A percentile compares a stretch with the other conserved stretches of the same genome.
phyloP scores from a whole-genome alignment of 1,139 yeast genomes.

The Yamadazyma siamensis region DNA sequence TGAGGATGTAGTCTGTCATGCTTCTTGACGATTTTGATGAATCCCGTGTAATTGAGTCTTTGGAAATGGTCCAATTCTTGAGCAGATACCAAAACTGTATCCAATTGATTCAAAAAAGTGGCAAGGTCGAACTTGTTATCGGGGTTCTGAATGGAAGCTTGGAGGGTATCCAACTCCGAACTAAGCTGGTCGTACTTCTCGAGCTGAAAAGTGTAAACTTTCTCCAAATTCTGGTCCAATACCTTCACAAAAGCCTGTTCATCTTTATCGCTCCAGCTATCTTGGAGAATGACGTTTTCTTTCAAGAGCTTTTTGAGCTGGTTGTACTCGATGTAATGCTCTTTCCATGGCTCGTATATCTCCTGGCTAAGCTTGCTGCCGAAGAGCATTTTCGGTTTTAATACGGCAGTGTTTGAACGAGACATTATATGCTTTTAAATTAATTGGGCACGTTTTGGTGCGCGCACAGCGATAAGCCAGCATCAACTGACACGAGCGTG shows the following conservation, averaged over 20 bases:
- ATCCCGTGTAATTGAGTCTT: slow-evolving; percentile 90
- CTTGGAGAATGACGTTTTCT: slow-evolving; percentile 61
- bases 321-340: slow-evolving; percentile 77
- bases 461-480: too few species aligned
- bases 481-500: too few species aligned
- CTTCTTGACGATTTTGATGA: slow-evolving; percentile 89
- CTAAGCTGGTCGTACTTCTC: slow-evolving; percentile 68
- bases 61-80: slow-evolving; percentile 88
- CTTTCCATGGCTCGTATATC: slow-evolving; percentile 85
- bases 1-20: slow-evolving; percentile 88
- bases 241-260: slow-evolving; percentile 78
- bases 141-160: slow-evolving; percentile 36
- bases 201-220: slow-evolving; percentile 86
- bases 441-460: too few species aligned
- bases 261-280: slow-evolving; percentile 73
- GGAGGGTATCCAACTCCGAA: slow-evolving; percentile 61
- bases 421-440: too few species aligned
- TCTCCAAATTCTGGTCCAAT: slow-evolving; percentile 84
- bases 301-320: slow-evolving; percentile 75
- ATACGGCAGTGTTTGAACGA: too few species aligned
- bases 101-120: slow-evolving; percentile 62
- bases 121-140: slow-evolving; percentile 48
- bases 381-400: slow-evolving; percentile 60
- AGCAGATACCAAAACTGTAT: slow-evolving; percentile 68
- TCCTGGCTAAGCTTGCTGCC: slow-evolving; percentile 82